These are phyloP conservation scores for Cyamopsis tetragonoloba DNA, from an alignment of 306 rosid species.

Conservation along the genomic window DNA sequence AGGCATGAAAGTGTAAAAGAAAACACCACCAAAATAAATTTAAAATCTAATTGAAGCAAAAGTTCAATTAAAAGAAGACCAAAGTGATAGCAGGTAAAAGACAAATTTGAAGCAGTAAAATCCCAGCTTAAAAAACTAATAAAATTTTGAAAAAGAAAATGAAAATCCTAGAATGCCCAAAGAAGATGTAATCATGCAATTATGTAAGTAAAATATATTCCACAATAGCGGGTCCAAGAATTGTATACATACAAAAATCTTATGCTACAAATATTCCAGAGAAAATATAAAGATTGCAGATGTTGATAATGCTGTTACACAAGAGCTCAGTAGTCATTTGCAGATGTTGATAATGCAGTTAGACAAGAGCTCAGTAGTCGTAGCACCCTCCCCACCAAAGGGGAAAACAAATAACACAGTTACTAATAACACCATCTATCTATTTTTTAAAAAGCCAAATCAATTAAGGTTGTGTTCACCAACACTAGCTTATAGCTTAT, in stretches of 20 bases:
- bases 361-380: not conserved
- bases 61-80: constrained; percentile 11
- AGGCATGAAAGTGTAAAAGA: constrained; percentile 16
- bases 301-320: no score
- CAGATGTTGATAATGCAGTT: not conserved
- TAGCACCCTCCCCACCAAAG: not conserved
- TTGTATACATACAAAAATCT: no score
- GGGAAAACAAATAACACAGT: not conserved
- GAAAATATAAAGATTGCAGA: no score
- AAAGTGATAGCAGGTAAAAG: not conserved
- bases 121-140: no score
- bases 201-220: not conserved
- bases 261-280: no score
- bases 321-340: no score
- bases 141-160: not conserved
- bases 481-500: no score
- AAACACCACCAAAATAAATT: not conserved
- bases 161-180: constrained; percentile 9
- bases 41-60: constrained; percentile 5
- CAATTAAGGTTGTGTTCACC: no score
- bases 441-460: no score
- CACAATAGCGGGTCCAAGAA: not conserved
- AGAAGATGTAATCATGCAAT: not conserved
- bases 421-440: not conserved
- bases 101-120: not conserved